These are phyloP conservation scores for Coemansia sp. DNA, from an alignment of 192 early-diverging fungal species.

Conservation along the genomic window DNA sequence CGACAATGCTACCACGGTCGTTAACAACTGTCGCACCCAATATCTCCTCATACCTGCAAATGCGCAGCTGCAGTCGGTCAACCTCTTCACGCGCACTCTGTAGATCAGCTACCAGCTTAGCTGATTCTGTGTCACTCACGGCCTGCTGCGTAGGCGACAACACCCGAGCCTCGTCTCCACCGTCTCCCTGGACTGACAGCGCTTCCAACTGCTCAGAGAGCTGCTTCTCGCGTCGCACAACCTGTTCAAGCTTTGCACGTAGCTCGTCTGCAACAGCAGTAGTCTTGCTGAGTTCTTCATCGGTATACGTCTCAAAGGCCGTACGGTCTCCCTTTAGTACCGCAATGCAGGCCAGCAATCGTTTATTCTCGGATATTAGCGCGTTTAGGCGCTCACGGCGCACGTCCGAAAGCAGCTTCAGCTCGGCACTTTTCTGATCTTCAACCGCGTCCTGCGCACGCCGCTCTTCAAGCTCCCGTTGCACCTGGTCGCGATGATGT, in stretches of 20 bases:
- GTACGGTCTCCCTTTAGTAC: slow-evolving; percentile 55
- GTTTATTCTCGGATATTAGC: slow-evolving; percentile 60
- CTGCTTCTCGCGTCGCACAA: slow-evolving; percentile 52
- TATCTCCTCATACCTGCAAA: slow-evolving; percentile 49
- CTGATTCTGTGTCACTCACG: slow-evolving; percentile 22
- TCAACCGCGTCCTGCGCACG: slow-evolving; percentile 46
- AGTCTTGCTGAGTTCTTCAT: slow-evolving; percentile 55
- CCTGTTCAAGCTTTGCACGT: slow-evolving; percentile 48
- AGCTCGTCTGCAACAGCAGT: slow-evolving; percentile 54
- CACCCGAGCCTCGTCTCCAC: slow-evolving; percentile 23
- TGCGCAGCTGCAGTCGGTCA: slow-evolving; percentile 31
- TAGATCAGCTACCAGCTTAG: slow-evolving; percentile 28
- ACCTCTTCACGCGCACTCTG: slow-evolving; percentile 26
- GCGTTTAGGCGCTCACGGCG: slow-evolving; percentile 61
- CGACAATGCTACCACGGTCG: slow-evolving; percentile 20
- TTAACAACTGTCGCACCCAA: slow-evolving; percentile 30
- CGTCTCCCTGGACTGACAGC: slow-evolving; percentile 32
- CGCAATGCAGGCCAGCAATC: slow-evolving; percentile 54
- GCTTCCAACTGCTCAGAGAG: slow-evolving; percentile 50
- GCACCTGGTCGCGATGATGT: slow-evolving; percentile 57
- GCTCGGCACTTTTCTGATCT: slow-evolving; percentile 51
- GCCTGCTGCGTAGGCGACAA: slow-evolving; percentile 25
- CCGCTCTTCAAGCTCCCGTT: slow-evolving; percentile 50
- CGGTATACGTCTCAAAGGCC: slow-evolving; percentile 56
- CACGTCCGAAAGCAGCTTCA: slow-evolving; percentile 51